Percentiles rank a stretch among this genome's conserved stretches.
Conservation (phyloP, 805 yeast genomes). For the Metschnikowia cerradonensis region DNA sequence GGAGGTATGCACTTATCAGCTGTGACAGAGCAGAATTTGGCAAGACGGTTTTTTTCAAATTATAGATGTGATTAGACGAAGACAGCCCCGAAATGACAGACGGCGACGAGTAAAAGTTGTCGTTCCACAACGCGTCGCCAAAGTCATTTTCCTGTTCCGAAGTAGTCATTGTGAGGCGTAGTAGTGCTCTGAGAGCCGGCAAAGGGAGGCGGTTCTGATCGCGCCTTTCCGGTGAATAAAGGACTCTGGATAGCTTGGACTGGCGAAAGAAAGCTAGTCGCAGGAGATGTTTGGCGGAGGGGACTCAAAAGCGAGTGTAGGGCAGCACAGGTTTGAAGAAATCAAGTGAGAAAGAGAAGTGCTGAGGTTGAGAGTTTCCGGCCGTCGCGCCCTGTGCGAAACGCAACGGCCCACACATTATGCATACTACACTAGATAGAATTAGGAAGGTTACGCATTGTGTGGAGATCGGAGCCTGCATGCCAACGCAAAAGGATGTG, state of each 20-base stretch:
- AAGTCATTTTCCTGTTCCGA: conserved; percentile 17
- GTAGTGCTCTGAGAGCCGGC: background rate
- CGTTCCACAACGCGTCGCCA: conserved; percentile 32
- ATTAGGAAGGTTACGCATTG: background rate
- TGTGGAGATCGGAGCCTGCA: background rate
- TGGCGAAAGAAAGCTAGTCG: background rate
- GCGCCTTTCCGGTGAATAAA: background rate
- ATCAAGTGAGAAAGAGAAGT: background rate
- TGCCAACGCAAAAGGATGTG: background rate
- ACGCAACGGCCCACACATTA: background rate
- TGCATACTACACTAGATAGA: background rate
- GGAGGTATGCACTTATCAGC: conserved; percentile 20
- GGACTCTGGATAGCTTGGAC: background rate
- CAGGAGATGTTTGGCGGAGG: background rate
- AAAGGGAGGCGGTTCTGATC: background rate
- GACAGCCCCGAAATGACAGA: conserved; percentile 18
- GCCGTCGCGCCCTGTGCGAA: conserved; percentile 3
- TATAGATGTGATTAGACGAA: conserved; percentile 22
- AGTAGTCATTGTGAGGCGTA: conserved; percentile 6
- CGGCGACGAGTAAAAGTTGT: conserved; percentile 31
- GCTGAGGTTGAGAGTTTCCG: background rate
- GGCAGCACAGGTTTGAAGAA: background rate
- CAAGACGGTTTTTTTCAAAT: conserved; percentile 26
- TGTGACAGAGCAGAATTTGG: conserved; percentile 24
- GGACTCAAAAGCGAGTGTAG: background rate